Percentiles rank a stretch among this genome's conserved stretches.
phyloP scores from a whole-genome alignment of 371 early-diverging fungal genomes.

The Mucor velutinosus region DNA sequence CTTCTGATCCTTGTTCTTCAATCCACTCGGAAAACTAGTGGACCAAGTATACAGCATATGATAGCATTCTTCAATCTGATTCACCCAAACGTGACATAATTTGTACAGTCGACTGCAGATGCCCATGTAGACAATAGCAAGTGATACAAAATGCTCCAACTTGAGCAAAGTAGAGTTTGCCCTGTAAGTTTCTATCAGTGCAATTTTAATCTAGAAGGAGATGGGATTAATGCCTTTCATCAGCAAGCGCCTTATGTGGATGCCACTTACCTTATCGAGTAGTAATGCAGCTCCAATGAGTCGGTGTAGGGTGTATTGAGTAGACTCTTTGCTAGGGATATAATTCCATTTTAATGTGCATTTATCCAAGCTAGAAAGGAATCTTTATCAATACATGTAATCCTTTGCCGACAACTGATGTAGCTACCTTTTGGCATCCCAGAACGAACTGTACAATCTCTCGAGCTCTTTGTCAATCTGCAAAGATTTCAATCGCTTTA shows the following conservation, averaged over 20 bases:
- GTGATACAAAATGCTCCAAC: conserved; percentile 41
- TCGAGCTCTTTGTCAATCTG: conserved; percentile 30
- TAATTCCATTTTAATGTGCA: conserved; percentile 32
- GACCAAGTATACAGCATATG: conserved; percentile 36
- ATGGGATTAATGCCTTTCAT: too few species aligned
- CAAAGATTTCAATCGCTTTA: conserved; percentile 37
- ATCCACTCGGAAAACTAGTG: conserved; percentile 34
- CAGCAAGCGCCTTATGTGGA: neutral
- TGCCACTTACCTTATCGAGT: conserved; percentile 34
- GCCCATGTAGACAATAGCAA: conserved; percentile 41
- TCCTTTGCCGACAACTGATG: neutral
- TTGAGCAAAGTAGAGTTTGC: conserved; percentile 36
- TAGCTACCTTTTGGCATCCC: conserved; percentile 33
- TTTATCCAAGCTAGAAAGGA: conserved; percentile 19
- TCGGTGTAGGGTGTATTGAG: conserved; percentile 43
- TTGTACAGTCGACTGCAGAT: conserved; percentile 37
- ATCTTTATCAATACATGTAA: neutral
- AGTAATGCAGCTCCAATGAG: conserved; percentile 35
- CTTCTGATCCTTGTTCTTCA: conserved; percentile 24
- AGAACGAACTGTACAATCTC: conserved; percentile 34
- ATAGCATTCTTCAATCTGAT: conserved; percentile 41
- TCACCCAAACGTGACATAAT: conserved; percentile 28
- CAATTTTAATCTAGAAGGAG: conserved; percentile 23
- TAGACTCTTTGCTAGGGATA: conserved; percentile 41
- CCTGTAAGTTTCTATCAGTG: conserved; percentile 33